Base-by-base conservation (phyloP, 1,284 basidiomycete species). In the Ceratobasidium sp. region DNA sequence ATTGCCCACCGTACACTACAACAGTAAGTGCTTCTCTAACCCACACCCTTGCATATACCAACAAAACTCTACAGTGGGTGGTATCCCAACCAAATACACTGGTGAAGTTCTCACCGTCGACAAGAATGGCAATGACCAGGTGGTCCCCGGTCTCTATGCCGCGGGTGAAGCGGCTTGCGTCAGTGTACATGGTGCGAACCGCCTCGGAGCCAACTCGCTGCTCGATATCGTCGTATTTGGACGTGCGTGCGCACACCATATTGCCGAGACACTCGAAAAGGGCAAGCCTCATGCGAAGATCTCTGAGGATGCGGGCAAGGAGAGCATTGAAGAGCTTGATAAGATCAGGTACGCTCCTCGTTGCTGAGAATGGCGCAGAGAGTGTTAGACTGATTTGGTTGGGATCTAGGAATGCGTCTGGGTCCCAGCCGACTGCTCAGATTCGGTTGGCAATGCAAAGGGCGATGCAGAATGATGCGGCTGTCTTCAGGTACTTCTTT, bases 171-270 rank as follows among this genome's bases (percentile, higher is more conserved):
- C 97, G 75, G 98, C 98, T 38, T 98, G 95, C 81, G 98, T 99
- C 54, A 99, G 98, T 23, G 98, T 99, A 23, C 98, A 99, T 82
- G 98, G 98, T 78, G 98, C 98, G 75, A 99, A 99, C 87, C 95
- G 98, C 85, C 92, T 99, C 73, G 98, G 98, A 78, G 98, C 98
- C 81, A 99, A 99, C 88, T 99, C 98, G 62, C 89, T 99, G 52
- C 87, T 99, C 76, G 98, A 99, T 82, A 98, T 99, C 80, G 98
- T 99, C 82, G 98, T 99, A 78, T 99, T 98, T 80, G 98, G 98
- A 79, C 95, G 98, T 82, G 98, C 98, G 23, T 97, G 94, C 80
- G 98, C 98, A 64, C 94, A 98, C 84, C 98, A 99, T 85, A 99
- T 99, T 82, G 91, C 90, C 80, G 95, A 98, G 78, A 98, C 87